Conservation (phyloP, 1,139 yeast species). For the Kurtzmaniella quercitrusa region DNA sequence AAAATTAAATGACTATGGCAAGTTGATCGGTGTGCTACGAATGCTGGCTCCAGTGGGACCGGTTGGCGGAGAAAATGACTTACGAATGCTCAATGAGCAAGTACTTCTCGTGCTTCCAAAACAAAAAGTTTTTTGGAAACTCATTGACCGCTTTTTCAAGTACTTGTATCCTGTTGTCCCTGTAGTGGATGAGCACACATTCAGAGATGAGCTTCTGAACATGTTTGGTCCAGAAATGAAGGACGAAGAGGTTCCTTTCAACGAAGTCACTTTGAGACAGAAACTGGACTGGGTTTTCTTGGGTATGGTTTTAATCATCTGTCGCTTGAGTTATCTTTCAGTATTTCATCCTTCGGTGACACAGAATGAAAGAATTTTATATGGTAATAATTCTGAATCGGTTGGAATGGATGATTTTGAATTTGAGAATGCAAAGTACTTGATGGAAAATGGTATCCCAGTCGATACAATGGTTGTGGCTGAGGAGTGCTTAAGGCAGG, state of each 20-base stretch:
- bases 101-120: constrained; percentile 24
- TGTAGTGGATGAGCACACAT: constrained; percentile 30
- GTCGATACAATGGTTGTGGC: constrained; percentile 36
- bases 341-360: constrained; percentile 12
- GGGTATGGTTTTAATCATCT: constrained; percentile 13
- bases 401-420: not conserved
- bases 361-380: constrained; percentile 11
- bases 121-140: constrained; percentile 31
- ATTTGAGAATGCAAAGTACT: constrained; percentile 25
- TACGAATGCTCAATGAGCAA: constrained; percentile 2
- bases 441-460: constrained; percentile 35
- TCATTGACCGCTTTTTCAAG: constrained; percentile 33
- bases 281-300: constrained; percentile 15
- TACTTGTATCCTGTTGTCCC: constrained; percentile 39
- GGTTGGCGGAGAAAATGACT: not conserved
- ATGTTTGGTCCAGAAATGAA: constrained; percentile 11
- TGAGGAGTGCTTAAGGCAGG: constrained; percentile 41
- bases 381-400: no score
- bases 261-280: constrained; percentile 10
- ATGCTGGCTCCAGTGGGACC: not conserved
- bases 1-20: constrained; percentile 4
- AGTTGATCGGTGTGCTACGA: constrained; percentile 1
- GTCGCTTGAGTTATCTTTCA: constrained; percentile 15
- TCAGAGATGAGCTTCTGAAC: constrained; percentile 7
- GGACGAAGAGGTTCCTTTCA: constrained; percentile 10